These are phyloP conservation scores for Tetraselmis chui DNA, from an alignment of 139 green algal species.

Conservation along the genomic window DNA sequence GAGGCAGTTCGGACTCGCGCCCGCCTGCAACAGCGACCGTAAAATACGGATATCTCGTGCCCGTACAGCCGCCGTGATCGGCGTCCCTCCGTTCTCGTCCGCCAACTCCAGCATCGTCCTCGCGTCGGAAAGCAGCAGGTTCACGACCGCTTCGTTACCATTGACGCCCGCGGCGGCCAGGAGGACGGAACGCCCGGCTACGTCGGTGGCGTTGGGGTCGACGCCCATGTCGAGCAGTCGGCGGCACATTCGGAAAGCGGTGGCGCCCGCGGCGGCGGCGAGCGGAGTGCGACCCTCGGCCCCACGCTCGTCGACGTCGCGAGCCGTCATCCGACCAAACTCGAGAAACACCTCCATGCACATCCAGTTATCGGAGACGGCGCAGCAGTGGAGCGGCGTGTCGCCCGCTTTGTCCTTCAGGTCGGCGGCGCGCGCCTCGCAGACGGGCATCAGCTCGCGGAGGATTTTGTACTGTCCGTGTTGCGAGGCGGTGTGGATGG, in stretches of 20 bases:
- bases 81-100: slow-evolving; percentile 16
- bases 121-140: slow-evolving; percentile 14
- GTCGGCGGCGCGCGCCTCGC: background rate
- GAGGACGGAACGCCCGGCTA: slow-evolving; percentile 8
- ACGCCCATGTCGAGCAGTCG: slow-evolving; percentile 23
- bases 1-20: slow-evolving; percentile 4
- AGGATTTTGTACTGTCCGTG: slow-evolving; percentile 15
- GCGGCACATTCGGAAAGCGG: slow-evolving; percentile 9
- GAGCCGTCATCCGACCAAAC: background rate
- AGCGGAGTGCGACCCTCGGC: slow-evolving; percentile 13
- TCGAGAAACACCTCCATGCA: slow-evolving; percentile 16
- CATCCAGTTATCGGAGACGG: slow-evolving; percentile 17
- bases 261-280: background rate
- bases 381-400: slow-evolving; percentile 15
- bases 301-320: slow-evolving; percentile 14
- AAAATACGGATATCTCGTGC: slow-evolving; percentile 11
- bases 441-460: slow-evolving; percentile 12
- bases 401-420: slow-evolving; percentile 18
- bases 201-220: slow-evolving; percentile 16
- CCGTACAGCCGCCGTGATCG: slow-evolving; percentile 12
- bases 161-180: background rate
- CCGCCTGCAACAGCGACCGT: slow-evolving; percentile 2
- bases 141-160: slow-evolving; percentile 15
- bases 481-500: slow-evolving; percentile 14
- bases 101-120: slow-evolving; percentile 1